Evolutionary conservation across 352 stramenopile species (phyloP), one percentile per base, ranked within the genome.

Genomic region (Pythium utonaiense): DNA sequence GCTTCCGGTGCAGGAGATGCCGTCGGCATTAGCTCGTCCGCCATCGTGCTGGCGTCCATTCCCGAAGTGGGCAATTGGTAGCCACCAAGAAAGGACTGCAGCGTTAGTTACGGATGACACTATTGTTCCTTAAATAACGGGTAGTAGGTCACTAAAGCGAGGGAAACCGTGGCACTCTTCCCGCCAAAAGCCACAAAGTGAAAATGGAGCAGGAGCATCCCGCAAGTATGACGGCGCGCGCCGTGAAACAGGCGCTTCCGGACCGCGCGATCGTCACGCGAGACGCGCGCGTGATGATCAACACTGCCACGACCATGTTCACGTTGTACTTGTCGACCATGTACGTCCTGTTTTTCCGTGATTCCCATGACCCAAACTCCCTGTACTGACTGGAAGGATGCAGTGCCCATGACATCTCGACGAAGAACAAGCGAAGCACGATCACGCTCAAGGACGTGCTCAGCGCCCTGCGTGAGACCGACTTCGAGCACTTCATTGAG

Each of bases 381-480:
- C n/a, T n/a, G n/a, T 33, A 33, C 28, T 42, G 10, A 33, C 28
- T 33, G 28, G 28, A 33, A 9, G 28, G 28, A 33, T 44, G 12
- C 64, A 91, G 82, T 55, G 83, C 83, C 33, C 80, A 90, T 28
- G 83, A 89, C 34, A 74, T 74, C 34, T 83, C 78, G 13, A 60
- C 68, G n/a, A 65, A 74, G 45, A 88, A 85, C 54, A 91, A 91
- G 64, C 78, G 85, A 24, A 82, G 84, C 55, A 92, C 83, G 6
- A 83, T 94, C 53, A 83, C 78, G 16, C 66, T 88, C 6, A 85
- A 86, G 42, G 85, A 94, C 41, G 85, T 94, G 51, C 61, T 92
- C 28, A 71, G 77, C 25, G 79, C 85, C 34, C 65, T 94, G 41
- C 57, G 75, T 5, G 85, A 94, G 25, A 72, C 77, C n/a, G 81